Conservation (phyloP, 768 basidiomycete species). For the Paxillus ammoniavirescens region DNA sequence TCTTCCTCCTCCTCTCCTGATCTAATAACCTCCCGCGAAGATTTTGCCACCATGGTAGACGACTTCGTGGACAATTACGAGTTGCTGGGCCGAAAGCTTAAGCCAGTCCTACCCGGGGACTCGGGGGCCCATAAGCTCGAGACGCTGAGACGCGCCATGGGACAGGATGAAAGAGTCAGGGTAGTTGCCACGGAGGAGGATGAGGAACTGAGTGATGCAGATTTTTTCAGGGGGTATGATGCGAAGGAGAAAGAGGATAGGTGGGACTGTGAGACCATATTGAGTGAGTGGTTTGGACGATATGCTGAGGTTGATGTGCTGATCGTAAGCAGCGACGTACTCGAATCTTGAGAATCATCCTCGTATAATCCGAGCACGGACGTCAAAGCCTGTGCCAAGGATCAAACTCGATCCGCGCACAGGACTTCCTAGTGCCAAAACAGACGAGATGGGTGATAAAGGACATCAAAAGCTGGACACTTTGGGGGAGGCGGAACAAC, state of each 20-base stretch:
- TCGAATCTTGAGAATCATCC: constrained; percentile 99
- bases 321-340: constrained; percentile 70
- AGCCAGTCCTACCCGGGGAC: constrained; percentile 69
- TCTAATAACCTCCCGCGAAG: constrained; percentile 77
- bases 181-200: constrained; percentile 41
- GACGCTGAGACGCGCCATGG: constrained; percentile 74
- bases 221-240: constrained; percentile 39
- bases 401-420: constrained; percentile 75
- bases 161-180: constrained; percentile 60
- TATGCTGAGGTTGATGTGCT: constrained; percentile 1
- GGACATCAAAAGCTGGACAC: constrained; percentile 11
- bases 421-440: constrained; percentile 61
- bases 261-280: constrained; percentile 97
- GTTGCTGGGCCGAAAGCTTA: constrained; percentile 83
- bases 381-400: constrained; percentile 52
- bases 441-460: constrained; percentile 20
- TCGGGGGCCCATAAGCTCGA: constrained; percentile 78
- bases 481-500: constrained; percentile 28
- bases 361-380: constrained; percentile 71
- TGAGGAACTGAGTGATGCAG: constrained; percentile 44
- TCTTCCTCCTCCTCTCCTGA: constrained; percentile 66
- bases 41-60: constrained; percentile 89
- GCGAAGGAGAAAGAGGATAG: constrained; percentile 58
- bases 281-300: constrained; percentile 56
- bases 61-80: constrained; percentile 94